phyloP scores from a whole-genome alignment of 108 stramenopile genomes.

The Aurantiochytrium sp. region DNA sequence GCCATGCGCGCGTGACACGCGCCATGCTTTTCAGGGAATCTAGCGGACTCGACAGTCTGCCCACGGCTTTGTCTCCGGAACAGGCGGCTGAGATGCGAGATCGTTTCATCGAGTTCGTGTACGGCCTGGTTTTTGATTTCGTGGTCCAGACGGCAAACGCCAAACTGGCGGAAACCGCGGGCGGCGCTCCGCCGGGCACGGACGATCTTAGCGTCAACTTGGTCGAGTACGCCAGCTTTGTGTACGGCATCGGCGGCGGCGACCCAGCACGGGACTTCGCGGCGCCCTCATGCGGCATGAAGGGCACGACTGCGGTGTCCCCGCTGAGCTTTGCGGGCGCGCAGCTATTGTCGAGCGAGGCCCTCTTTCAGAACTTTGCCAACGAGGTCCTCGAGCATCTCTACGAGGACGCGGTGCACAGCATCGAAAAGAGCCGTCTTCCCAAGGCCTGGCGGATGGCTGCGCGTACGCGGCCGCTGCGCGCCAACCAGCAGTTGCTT shows the following conservation, averaged over 20 bases:
- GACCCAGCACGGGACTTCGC: not conserved
- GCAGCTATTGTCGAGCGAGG: not conserved
- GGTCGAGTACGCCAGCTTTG: not conserved
- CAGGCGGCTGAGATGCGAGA: not conserved
- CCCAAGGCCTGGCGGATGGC: not conserved
- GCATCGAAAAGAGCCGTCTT: not conserved
- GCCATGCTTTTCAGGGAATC: not conserved
- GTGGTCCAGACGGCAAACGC: not conserved
- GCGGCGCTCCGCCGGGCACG: not conserved
- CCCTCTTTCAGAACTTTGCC: not conserved
- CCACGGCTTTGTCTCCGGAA: not conserved
- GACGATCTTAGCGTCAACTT: not conserved
- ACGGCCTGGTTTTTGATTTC: not conserved
- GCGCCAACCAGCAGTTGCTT: not conserved
- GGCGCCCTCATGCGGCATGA: not conserved
- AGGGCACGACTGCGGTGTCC: not conserved
- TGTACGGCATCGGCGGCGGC: not conserved
- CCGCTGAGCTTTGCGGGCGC: not conserved
- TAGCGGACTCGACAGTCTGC: not conserved
- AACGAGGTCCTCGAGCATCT: slow-evolving; percentile 19
- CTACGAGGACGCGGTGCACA: not conserved
- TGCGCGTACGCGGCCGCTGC: not conserved
- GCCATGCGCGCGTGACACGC: not conserved
- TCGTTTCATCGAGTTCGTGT: not conserved
- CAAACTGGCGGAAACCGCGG: not conserved